phyloP scores from a whole-genome alignment of 2,329 filamentous ascomycete genomes.

The Aspergillus sojae region DNA sequence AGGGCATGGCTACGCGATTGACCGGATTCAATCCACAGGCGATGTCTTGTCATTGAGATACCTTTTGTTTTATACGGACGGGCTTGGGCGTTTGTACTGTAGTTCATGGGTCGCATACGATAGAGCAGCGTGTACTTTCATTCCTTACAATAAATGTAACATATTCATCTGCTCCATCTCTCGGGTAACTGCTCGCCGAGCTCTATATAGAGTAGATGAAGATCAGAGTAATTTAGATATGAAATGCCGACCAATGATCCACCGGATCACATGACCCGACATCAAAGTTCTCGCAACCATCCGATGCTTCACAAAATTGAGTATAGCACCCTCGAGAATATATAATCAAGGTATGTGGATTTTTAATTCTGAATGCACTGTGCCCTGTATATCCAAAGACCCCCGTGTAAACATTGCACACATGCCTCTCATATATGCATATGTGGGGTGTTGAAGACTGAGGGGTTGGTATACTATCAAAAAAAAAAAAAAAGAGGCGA shows the following conservation, averaged over 20 bases:
- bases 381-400: background rate
- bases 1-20: constrained; percentile 87
- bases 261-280: constrained; percentile 16
- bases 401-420: background rate
- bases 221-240: background rate
- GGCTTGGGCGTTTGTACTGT: constrained; percentile 18
- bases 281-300: constrained; percentile 13
- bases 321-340: background rate
- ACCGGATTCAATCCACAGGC: constrained; percentile 30
- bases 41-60: constrained; percentile 18
- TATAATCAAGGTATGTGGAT: background rate
- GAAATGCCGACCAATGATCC: constrained; percentile 2
- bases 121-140: constrained; percentile 10
- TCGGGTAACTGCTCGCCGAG: background rate
- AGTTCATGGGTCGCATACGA: constrained; percentile 15
- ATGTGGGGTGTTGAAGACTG: constrained; percentile 1
- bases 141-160: constrained; percentile 7
- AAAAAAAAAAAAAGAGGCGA: background rate
- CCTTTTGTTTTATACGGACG: constrained; percentile 16
- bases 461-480: background rate
- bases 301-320: background rate
- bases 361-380: background rate
- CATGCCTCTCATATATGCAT: background rate
- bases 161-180: constrained; percentile 7
- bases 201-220: background rate